Percentiles rank a stretch among this genome's conserved stretches.
These are phyloP conservation scores for Globisporangium perplexum DNA, from an alignment of 352 stramenopile species.

Conservation along the genomic window DNA sequence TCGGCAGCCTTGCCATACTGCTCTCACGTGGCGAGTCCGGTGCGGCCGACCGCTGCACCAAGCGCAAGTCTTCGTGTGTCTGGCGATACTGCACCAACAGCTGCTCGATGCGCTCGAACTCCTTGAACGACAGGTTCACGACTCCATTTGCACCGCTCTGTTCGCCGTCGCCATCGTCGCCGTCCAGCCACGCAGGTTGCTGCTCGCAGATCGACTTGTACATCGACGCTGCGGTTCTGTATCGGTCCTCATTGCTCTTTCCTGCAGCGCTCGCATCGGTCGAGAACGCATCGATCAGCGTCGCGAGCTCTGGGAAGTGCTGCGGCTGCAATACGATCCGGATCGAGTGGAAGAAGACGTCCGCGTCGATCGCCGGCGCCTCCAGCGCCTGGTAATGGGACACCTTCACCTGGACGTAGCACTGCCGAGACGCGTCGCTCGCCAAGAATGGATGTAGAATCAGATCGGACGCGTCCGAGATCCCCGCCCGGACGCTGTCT, in stretches of 20 bases:
- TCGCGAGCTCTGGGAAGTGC: constrained; percentile 70
- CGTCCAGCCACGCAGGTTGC: constrained; percentile 47
- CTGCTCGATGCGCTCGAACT: constrained; percentile 85
- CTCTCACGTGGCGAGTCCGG: constrained; percentile 6
- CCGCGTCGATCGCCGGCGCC: constrained; percentile 62
- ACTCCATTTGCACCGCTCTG: constrained; percentile 12
- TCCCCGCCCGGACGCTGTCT: constrained; percentile 18
- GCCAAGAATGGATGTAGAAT: constrained; percentile 62
- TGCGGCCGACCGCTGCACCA: constrained; percentile 14
- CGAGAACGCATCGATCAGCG: constrained; percentile 62
- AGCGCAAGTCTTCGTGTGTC: constrained; percentile 59
- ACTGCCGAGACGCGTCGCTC: constrained; percentile 56
- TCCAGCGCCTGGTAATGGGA: constrained; percentile 74
- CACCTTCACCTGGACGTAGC: constrained; percentile 81
- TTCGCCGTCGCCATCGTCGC: constrained; percentile 28
- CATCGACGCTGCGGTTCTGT: constrained; percentile 37
- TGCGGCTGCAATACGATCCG: constrained; percentile 73
- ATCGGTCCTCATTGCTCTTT: constrained; percentile 17
- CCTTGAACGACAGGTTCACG: constrained; percentile 64
- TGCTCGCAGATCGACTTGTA: constrained; percentile 75
- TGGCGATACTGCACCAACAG: constrained; percentile 75
- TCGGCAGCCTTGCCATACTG: constrained; percentile 20
- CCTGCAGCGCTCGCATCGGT: constrained; percentile 8
- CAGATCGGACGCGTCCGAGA: constrained; percentile 30
- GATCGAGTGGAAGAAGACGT: constrained; percentile 83